These are phyloP conservation scores for Trichoderma sp. DNA, from an alignment of 2,329 filamentous ascomycete species.

Conservation along the genomic window DNA sequence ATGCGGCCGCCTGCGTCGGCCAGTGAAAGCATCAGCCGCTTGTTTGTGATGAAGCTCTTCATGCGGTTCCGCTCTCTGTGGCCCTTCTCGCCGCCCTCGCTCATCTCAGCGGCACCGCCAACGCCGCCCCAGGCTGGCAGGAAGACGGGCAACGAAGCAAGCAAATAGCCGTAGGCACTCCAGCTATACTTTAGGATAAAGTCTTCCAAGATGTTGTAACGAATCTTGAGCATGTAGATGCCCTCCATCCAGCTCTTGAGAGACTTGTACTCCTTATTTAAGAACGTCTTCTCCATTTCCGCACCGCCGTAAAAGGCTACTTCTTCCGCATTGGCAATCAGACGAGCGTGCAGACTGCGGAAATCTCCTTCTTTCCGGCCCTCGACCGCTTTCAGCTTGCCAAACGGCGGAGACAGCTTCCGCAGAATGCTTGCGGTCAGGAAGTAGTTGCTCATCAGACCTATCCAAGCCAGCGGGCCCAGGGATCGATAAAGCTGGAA, in stretches of 20 bases:
- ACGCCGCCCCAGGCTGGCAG: slow-evolving; percentile 90
- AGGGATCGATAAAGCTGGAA: slow-evolving; percentile 93
- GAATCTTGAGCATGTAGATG: slow-evolving; percentile 95
- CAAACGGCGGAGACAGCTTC: slow-evolving; percentile 88
- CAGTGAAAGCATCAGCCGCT: slow-evolving; percentile 93
- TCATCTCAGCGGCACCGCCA: slow-evolving; percentile 68
- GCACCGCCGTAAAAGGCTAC: slow-evolving; percentile 96
- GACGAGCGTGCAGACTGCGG: slow-evolving; percentile 79
- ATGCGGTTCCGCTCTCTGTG: slow-evolving; percentile 79
- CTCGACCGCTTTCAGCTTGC: slow-evolving; percentile 94
- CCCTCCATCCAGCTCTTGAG: slow-evolving; percentile 97
- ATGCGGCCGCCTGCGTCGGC: slow-evolving; percentile 94
- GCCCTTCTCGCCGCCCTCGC: slow-evolving; percentile 47
- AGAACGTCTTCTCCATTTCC: slow-evolving; percentile 88
- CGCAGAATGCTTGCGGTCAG: slow-evolving; percentile 87
- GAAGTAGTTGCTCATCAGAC: slow-evolving; percentile 89
- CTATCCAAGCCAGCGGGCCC: slow-evolving; percentile 81
- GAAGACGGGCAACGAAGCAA: slow-evolving; percentile 91
- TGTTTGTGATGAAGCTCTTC: slow-evolving; percentile 99
- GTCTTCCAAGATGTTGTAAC: slow-evolving; percentile 98
- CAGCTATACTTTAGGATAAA: slow-evolving; percentile 98
- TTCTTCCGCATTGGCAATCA: slow-evolving; percentile 97
- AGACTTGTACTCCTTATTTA: slow-evolving; percentile 89
- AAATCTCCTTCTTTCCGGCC: slow-evolving; percentile 95
- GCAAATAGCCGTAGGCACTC: slow-evolving; percentile 94